These are phyloP conservation scores for Phaeoacremonium minimum DNA, from an alignment of 2,329 filamentous ascomycete species.

Conservation along the genomic window DNA sequence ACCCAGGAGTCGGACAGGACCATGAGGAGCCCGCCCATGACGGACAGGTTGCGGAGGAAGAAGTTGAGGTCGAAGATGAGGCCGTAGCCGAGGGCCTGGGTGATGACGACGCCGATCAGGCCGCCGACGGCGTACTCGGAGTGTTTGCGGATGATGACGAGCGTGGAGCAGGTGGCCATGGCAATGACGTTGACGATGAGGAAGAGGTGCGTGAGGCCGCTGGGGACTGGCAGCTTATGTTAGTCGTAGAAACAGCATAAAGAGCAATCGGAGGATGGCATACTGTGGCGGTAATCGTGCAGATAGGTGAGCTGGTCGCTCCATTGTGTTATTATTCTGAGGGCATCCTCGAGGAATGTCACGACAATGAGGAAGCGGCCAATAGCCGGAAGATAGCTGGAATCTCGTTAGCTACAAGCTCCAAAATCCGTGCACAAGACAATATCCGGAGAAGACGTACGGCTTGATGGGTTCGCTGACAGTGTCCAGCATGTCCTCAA, in stretches of 20 bases:
- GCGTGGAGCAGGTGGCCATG: constrained; percentile 75
- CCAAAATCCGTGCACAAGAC: not conserved
- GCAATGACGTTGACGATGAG: constrained; percentile 83
- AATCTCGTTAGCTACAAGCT: constrained; percentile 17
- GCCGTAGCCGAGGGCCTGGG: constrained; percentile 93
- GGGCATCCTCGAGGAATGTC: constrained; percentile 93
- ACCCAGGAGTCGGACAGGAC: constrained; percentile 98
- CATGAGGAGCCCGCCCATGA: constrained; percentile 96
- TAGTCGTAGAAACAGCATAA: too few relatives aligned
- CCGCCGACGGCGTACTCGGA: constrained; percentile 90
- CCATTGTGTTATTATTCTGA: constrained; percentile 98
- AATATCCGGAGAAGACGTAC: constrained; percentile 62
- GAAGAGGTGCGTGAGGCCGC: constrained; percentile 86
- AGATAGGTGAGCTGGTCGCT: constrained; percentile 90
- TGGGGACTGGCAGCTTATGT: too few relatives aligned
- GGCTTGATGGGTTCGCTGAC: constrained; percentile 90
- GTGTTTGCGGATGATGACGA: constrained; percentile 90
- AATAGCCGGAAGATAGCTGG: constrained; percentile 87
- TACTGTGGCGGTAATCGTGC: constrained; percentile 89
- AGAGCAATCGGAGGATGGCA: constrained; percentile 29
- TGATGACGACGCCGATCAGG: constrained; percentile 84
- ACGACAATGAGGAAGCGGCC: constrained; percentile 97
- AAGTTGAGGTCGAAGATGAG: constrained; percentile 99
- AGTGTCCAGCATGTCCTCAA: constrained; percentile 88
- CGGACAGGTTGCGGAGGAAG: constrained; percentile 97